Percentiles rank a stretch among this genome's conserved stretches.
Conservation (phyloP, 2,329 filamentous ascomycete genomes). For the Laburnicola sp. region DNA sequence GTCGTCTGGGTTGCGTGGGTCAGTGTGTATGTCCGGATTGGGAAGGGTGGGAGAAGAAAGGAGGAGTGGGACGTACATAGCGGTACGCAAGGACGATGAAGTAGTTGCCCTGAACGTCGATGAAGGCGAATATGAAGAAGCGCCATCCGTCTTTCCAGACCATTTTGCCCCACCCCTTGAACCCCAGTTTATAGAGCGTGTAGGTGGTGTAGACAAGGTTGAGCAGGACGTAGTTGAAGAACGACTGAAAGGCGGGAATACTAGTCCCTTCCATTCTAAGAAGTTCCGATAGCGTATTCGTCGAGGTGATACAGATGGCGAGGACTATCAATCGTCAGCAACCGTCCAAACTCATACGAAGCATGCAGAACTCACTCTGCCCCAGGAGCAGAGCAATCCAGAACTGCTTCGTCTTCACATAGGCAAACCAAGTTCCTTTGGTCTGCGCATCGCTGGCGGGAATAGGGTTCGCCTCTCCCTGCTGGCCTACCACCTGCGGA, state of each 20-base stretch:
- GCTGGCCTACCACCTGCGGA: slow-evolving; percentile 11
- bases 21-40: background rate
- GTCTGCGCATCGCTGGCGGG: slow-evolving; percentile 44
- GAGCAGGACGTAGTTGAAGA: slow-evolving; percentile 92
- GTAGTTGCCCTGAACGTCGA: slow-evolving; percentile 97
- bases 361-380: slow-evolving; percentile 45
- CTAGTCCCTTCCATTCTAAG: slow-evolving; percentile 69
- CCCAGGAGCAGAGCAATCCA: slow-evolving; percentile 81
- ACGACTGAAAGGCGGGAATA: slow-evolving; percentile 92
- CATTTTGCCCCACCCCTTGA: slow-evolving; percentile 67
- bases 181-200: slow-evolving; percentile 78
- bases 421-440: slow-evolving; percentile 61
- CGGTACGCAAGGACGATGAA: slow-evolving; percentile 94
- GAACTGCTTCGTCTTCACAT: slow-evolving; percentile 82
- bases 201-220: slow-evolving; percentile 78
- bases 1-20: slow-evolving; percentile 64
- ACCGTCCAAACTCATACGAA: too few relatives aligned
- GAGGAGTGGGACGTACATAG: slow-evolving; percentile 39
- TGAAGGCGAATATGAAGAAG: slow-evolving; percentile 85
- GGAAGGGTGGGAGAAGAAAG: background rate
- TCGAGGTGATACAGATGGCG: slow-evolving; percentile 83
- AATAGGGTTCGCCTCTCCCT: slow-evolving; percentile 21
- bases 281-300: slow-evolving; percentile 85
- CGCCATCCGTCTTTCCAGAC: slow-evolving; percentile 80
- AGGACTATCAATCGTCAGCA: slow-evolving; percentile 20